phyloP scores from a whole-genome alignment of 1,284 basidiomycete species.

The Neotropicomus parvogracilis region DNA sequence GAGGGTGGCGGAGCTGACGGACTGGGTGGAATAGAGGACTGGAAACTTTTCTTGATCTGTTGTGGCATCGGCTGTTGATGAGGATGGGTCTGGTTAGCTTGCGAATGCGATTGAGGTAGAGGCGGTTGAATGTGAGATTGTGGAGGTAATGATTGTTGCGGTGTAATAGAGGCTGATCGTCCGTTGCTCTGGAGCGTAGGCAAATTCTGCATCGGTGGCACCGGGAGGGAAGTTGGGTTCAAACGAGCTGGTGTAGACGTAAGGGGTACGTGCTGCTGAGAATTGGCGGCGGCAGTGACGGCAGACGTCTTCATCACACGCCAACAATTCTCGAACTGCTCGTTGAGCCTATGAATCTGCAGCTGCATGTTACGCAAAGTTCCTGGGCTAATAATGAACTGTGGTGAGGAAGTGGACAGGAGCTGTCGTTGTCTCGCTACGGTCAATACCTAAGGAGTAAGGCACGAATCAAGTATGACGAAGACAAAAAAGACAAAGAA shows the following conservation, averaged over 20 bases:
- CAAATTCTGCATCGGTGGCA: conserved; percentile 19
- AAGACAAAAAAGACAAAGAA: conserved; percentile 18
- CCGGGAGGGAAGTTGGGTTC: conserved; percentile 7
- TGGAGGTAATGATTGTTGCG: conserved; percentile 24
- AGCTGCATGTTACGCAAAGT: conserved; percentile 46
- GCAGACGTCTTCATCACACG: conserved; percentile 22
- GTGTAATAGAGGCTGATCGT: conserved; percentile 20
- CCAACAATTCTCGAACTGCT: conserved; percentile 36
- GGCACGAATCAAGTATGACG: conserved; percentile 7
- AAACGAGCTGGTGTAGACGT: conserved; percentile 11
- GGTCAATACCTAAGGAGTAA: conserved; percentile 42
- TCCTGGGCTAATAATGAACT: conserved; percentile 46
- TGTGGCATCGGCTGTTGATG: conserved; percentile 12
- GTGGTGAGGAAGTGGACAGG: conserved; percentile 42
- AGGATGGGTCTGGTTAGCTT: conserved; percentile 3
- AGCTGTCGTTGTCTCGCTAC: conserved; percentile 51
- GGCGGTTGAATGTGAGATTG: conserved; percentile 19
- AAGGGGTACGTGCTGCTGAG: conserved; percentile 12
- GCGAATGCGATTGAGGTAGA: neutral
- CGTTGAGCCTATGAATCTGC: conserved; percentile 42
- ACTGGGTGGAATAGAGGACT: conserved; percentile 20
- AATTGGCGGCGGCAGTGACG: conserved; percentile 7
- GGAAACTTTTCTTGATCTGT: conserved; percentile 27
- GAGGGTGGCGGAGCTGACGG: conserved; percentile 24
- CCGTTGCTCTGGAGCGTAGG: conserved; percentile 10